Evolutionary conservation across 23 red algal species (phyloP), one percentile per base, ranked within the genome.

Genomic region (Gracilariopsis chorda): DNA sequence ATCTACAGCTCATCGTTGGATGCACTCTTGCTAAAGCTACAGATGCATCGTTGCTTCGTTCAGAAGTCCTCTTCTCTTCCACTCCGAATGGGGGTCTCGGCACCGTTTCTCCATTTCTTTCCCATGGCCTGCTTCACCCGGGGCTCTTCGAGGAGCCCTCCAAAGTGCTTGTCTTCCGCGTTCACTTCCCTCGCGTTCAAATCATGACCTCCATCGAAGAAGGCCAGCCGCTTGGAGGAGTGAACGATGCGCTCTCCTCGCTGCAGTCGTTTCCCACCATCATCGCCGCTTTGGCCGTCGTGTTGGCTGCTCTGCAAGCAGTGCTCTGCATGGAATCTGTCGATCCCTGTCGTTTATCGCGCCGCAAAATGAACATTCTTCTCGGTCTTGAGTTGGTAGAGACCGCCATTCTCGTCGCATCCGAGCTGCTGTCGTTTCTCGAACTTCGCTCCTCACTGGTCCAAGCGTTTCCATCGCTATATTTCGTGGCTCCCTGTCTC

Each of bases 311-410:
- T 9, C 39, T 82, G 51, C 78, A 82, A 24, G 78, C 49, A 8
- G 78, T 82, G 11, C 28, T 82, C 13, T 44, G 36, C 25, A 27
- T 82, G 7, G 78, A 82, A 24, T 82, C 78, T 19, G 78, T 56
- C 21, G 78, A 82, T 56, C 51, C 78, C 2, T 82, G 78, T 39
- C 78, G 78, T 40, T 40, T 82, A 12, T 82, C 78, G 44, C 34
- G 34, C 33, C 45, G 78, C 4, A 82, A 82, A 34, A 60, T 82
- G 51, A 82, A 82, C 53, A 82, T 82, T 25, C 32, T 82, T 27
- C 30, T 82, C 2, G 24, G 34, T 21, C 61, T 82, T 59, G 78
- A 82, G 55, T 11, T 63, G 10, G 78, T 56, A 1, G 78, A 82
- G 21, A 61, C 34, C 78, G 19, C 29, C 34, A 52, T 63, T 13